phyloP scores from a whole-genome alignment of 2,329 filamentous ascomycete genomes.

The Nothophoma quercina region DNA sequence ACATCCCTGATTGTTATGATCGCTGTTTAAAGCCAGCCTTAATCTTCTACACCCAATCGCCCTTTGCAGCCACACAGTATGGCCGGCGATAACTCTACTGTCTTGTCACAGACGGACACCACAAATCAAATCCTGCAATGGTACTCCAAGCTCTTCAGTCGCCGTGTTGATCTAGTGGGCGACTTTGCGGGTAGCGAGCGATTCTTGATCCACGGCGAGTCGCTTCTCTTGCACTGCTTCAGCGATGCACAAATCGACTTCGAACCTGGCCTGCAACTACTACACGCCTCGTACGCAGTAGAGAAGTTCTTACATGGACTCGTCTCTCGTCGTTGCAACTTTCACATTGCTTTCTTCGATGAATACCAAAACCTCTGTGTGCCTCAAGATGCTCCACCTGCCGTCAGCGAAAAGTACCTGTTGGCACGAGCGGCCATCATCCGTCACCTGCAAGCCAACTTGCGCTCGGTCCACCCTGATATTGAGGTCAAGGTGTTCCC shows the following conservation, averaged over 20 bases:
- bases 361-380: constrained; percentile 64
- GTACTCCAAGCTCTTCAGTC: constrained; percentile 47
- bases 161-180: constrained; percentile 65
- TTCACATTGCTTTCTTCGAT: constrained; percentile 75
- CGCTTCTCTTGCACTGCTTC: constrained; percentile 71
- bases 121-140: constrained; percentile 39
- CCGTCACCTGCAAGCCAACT: constrained; percentile 64
- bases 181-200: constrained; percentile 78
- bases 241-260: constrained; percentile 71
- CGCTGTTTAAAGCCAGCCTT: constrained; percentile 12
- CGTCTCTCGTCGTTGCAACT: constrained; percentile 70
- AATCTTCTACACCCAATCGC: constrained; percentile 4
- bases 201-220: constrained; percentile 77
- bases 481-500: constrained; percentile 59
- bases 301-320: constrained; percentile 71
- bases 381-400: constrained; percentile 51
- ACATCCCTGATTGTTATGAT: constrained; percentile 13
- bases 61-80: constrained; percentile 22
- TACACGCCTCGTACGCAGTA: constrained; percentile 74
- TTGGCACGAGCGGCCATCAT: constrained; percentile 70
- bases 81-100: constrained; percentile 27
- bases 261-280: constrained; percentile 69
- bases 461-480: constrained; percentile 48
- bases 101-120: constrained; percentile 23
- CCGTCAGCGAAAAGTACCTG: constrained; percentile 61